A percentile compares a stretch with the other conserved stretches of the same genome.
These are phyloP conservation scores for Syzygium grande DNA, from an alignment of 345 rosid species.

Conservation along the genomic window DNA sequence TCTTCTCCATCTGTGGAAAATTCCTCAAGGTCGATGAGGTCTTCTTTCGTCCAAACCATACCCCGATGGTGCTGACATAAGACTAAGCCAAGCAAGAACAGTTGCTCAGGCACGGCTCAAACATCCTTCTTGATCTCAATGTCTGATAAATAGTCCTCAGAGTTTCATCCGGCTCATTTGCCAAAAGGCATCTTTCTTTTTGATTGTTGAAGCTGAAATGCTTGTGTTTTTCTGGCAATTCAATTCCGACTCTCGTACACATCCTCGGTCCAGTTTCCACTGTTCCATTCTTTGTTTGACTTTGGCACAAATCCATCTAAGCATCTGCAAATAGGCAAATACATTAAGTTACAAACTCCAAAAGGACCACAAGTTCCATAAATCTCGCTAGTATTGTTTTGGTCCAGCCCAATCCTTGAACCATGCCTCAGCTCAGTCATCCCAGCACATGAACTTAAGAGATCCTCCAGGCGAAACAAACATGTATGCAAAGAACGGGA, in stretches of 20 bases:
- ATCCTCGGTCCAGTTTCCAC: slow-evolving; percentile 12
- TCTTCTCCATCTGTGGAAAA: background rate
- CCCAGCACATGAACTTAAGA: slow-evolving; percentile 6
- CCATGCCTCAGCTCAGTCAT: slow-evolving; percentile 3
- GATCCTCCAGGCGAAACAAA: slow-evolving; percentile 6
- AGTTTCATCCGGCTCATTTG: background rate
- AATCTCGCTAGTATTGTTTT: slow-evolving; percentile 10
- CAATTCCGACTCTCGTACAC: slow-evolving; percentile 3
- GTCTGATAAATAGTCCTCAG: background rate
- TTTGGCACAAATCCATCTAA: slow-evolving; percentile 22
- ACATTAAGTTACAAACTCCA: slow-evolving; percentile 10
- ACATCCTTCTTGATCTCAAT: background rate
- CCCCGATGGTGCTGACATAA: background rate
- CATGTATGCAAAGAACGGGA: background rate
- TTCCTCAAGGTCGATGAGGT: background rate
- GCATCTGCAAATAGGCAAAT: slow-evolving; percentile 7
- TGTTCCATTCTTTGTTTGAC: background rate
- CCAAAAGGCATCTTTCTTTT: background rate
- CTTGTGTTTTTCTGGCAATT: background rate
- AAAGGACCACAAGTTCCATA: slow-evolving; percentile 18
- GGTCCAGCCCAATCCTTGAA: background rate
- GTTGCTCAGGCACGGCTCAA: slow-evolving; percentile 13
- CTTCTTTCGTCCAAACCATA: background rate
- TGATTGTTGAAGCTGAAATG: background rate
- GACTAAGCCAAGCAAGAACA: slow-evolving; percentile 3